Percentiles rank a stretch among this genome's conserved stretches.
phyloP scores from a whole-genome alignment of 1,284 basidiomycete species.

The Moniliophthora roreri region DNA sequence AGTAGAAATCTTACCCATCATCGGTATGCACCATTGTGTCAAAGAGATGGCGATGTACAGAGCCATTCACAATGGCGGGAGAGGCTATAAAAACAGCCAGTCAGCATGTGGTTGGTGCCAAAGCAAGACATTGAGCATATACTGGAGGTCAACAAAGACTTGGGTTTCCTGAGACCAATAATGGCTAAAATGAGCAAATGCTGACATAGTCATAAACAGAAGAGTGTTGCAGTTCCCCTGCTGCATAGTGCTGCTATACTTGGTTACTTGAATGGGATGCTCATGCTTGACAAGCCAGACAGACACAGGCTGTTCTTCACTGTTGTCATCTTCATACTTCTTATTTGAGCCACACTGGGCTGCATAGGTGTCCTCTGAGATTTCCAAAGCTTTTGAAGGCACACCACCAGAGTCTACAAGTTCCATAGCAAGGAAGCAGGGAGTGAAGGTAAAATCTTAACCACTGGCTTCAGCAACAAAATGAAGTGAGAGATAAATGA shows the following conservation, averaged over 20 bases:
- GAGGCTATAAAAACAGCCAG: not conserved
- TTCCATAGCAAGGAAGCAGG: not conserved
- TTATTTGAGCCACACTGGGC: not conserved
- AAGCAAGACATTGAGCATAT: not conserved
- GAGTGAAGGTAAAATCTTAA: not conserved
- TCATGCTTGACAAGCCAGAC: not conserved
- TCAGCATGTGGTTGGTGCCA: not conserved
- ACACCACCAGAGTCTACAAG: not conserved
- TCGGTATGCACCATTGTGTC: constrained; percentile 1
- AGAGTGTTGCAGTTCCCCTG: not conserved
- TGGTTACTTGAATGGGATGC: not conserved
- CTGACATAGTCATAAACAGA: constrained; percentile 3
- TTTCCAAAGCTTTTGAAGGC: not conserved
- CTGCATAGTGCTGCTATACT: not conserved
- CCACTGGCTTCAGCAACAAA: not conserved
- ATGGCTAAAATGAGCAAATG: constrained; percentile 1
- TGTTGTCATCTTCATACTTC: not conserved
- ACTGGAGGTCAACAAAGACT: constrained; percentile 2
- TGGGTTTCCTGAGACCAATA: not conserved
- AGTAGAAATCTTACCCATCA: not conserved
- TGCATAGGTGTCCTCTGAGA: not conserved
- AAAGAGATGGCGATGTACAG: not conserved
- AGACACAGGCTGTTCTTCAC: too few species aligned
- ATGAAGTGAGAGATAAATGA: not conserved
- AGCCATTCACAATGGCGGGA: not conserved